phyloP scores from a whole-genome alignment of 805 yeast genomes.

The Debaryomyces maramus region DNA sequence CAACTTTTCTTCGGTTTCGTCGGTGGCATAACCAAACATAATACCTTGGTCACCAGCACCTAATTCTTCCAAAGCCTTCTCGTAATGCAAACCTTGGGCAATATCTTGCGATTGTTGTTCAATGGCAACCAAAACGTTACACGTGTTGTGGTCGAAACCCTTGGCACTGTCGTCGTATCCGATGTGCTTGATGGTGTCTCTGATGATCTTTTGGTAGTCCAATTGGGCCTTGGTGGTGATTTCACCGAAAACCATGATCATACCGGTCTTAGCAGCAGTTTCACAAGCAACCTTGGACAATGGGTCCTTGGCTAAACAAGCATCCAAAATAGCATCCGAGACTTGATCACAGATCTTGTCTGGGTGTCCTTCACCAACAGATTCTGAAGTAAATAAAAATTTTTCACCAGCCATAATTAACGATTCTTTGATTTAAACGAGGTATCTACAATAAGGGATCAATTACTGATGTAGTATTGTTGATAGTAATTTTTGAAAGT shows the following conservation, averaged over 20 bases:
- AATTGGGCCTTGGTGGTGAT: constrained; percentile 94
- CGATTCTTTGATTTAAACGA: neutral
- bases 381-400: constrained; percentile 78
- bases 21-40: constrained; percentile 99
- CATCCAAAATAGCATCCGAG: constrained; percentile 96
- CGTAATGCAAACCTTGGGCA: constrained; percentile 98
- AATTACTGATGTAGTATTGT: neutral
- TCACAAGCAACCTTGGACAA: constrained; percentile 99
- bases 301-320: constrained; percentile 94
- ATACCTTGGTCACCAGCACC: constrained; percentile 99
- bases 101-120: constrained; percentile 99
- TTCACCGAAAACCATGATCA: constrained; percentile 99
- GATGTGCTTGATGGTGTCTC: constrained; percentile 97
- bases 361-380: constrained; percentile 94
- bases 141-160: constrained; percentile 99
- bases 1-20: constrained; percentile 95
- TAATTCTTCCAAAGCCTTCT: constrained; percentile 90
- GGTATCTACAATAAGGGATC: neutral
- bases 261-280: constrained; percentile 98
- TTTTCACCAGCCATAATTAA: constrained; percentile 25
- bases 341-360: constrained; percentile 98
- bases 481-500: neutral
- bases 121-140: constrained; percentile 97
- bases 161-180: constrained; percentile 95
- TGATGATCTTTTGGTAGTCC: constrained; percentile 95